Conservation (phyloP, 495 filamentous ascomycete genomes). For the Aspergillus carlsbadensis region DNA sequence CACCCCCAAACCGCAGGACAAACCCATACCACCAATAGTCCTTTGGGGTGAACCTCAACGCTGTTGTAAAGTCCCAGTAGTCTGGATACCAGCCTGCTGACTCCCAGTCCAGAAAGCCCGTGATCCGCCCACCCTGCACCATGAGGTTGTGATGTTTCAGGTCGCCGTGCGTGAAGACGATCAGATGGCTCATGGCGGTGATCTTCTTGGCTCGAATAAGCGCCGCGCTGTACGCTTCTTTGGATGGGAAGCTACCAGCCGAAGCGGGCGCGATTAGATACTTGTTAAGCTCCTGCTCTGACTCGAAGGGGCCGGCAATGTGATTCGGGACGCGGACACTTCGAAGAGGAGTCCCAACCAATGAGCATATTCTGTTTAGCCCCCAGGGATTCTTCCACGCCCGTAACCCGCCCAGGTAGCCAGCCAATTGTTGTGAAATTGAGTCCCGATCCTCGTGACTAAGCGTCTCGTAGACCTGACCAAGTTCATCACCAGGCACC, state of each 20-base stretch:
- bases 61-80: slow-evolving; percentile 42
- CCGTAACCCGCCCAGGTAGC: too few relatives aligned
- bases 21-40: slow-evolving; percentile 26
- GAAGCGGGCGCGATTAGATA: slow-evolving; percentile 21
- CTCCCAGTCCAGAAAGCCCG: slow-evolving; percentile 48
- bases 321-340: slow-evolving; percentile 23
- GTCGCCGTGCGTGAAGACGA: slow-evolving; percentile 44
- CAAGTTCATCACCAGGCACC: too few relatives aligned
- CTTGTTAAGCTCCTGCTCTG: slow-evolving; percentile 20
- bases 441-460: too few relatives aligned
- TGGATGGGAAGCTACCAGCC: slow-evolving; percentile 17
- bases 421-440: too few relatives aligned
- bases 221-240: slow-evolving; percentile 16
- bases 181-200: too few relatives aligned
- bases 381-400: too few relatives aligned
- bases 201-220: slow-evolving; percentile 10
- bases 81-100: slow-evolving; percentile 42
- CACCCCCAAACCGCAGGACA: slow-evolving; percentile 19
- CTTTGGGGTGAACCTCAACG: slow-evolving; percentile 17
- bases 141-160: slow-evolving; percentile 41
- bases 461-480: too few relatives aligned
- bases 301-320: slow-evolving; percentile 23
- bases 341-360: slow-evolving; percentile 12
- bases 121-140: slow-evolving; percentile 31
- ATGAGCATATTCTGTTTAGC: too few relatives aligned